phyloP scores from a whole-genome alignment of 345 rosid genomes.

The Eucalyptus regnans region DNA sequence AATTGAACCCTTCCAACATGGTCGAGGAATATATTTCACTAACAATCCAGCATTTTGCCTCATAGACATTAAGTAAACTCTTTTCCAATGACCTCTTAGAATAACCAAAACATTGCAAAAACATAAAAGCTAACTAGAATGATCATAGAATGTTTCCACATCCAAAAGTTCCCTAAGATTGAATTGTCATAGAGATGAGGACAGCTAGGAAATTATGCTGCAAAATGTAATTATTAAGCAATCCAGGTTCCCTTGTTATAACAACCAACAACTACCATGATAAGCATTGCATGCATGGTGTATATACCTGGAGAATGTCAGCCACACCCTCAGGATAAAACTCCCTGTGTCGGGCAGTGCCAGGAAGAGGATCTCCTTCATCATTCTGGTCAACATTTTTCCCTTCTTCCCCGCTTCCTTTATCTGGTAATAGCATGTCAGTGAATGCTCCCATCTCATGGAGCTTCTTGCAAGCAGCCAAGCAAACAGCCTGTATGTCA shows the following conservation, averaged over 20 bases:
- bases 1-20: background rate
- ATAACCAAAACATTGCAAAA: background rate
- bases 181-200: background rate
- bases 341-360: conserved; percentile 97
- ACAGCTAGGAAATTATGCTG: background rate
- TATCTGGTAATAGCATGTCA: conserved; percentile 97
- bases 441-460: conserved; percentile 99
- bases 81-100: background rate
- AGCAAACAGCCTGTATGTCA: conserved; percentile 77
- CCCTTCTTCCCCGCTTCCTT: conserved; percentile 84
- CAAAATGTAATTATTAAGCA: background rate
- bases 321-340: conserved; percentile 99
- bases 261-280: background rate
- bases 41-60: background rate
- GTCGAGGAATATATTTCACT: background rate
- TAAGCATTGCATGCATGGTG: background rate
- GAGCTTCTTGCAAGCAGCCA: conserved; percentile 98
- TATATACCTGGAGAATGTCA: conserved; percentile 65
- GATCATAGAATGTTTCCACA: background rate
- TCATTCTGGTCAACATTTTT: conserved; percentile 77
- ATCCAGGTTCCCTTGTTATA: background rate
- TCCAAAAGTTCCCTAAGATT: background rate
- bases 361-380: conserved; percentile 96
- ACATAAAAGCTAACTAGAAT: background rate
- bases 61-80: background rate